Evolutionary conservation across 1,284 basidiomycete species (phyloP), one percentile per base, ranked within the genome.

Genomic region (Marasmius sp.): DNA sequence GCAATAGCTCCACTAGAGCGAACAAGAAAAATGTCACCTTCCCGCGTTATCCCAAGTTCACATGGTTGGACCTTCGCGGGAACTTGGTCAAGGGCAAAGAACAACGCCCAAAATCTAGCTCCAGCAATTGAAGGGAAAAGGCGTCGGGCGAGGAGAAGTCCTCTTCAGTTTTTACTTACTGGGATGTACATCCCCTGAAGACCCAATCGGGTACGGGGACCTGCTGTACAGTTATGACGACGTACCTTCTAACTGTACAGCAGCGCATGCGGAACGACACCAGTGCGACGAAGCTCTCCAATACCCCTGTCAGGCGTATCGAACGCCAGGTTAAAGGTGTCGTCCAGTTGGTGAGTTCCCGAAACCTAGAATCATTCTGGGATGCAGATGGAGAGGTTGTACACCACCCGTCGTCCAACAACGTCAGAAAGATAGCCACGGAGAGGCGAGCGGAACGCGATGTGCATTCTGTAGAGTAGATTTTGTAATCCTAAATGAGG

Each of bases 21-120:
- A 52, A 92, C 89, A 60, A 93, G 80, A 73, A 93, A 93, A 71
- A 93, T 93, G 22, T 90, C 91, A 70, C 89, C 88, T 12, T 91
- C 93, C 34, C 88, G 89, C 48, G 86, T 82, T n/a, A 27, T 27
- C 2, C 91, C 89, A 60, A 92, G 75, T 66, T 92, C 86, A 54
- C 81, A 76, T 10, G 85, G 82, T 63, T 82, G 78, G 43, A 87
- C 83, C 63, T 79, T 81, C 50, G 83, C 84, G 71, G 93, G 90
- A 14, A 92, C 81, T 70, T 92, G 89, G 69, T 91, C 92, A 9
- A 91, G 92, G 0, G 91, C 85, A 71, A 92, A 91, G 73, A 93
- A 92, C 33, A 92, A 75, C 83, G 92, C 87, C 50, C 92, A 92
- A 59, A 93, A 72, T 14, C 91, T 92, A 56, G 90, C 73, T n/a